Conservation (phyloP, 2,329 filamentous ascomycete species). For the Pestalotiopsis sp. region DNA sequence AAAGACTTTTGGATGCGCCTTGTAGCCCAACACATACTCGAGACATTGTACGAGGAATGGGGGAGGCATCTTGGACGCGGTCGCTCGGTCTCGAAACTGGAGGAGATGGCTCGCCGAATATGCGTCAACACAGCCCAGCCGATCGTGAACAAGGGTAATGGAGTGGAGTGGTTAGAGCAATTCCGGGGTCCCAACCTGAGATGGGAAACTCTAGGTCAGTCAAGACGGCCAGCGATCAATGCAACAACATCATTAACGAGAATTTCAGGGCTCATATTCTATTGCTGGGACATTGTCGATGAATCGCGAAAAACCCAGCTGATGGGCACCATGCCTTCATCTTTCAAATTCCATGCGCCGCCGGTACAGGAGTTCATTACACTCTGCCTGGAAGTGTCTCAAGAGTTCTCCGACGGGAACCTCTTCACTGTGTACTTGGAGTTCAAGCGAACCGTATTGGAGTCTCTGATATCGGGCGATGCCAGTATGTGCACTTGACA, state of each 20-base stretch:
- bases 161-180: constrained; percentile 2
- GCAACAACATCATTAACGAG: not conserved
- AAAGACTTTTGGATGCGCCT: not conserved
- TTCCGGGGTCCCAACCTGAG: constrained; percentile 7
- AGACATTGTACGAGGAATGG: not conserved
- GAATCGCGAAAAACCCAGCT: not conserved
- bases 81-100: constrained; percentile 1
- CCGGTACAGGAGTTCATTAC: constrained; percentile 22
- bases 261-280: not conserved
- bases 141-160: not conserved
- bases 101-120: constrained; percentile 8
- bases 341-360: constrained; percentile 11
- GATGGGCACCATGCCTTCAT: constrained; percentile 4
- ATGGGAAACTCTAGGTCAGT: constrained; percentile 9
- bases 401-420: constrained; percentile 28
- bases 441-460: constrained; percentile 17
- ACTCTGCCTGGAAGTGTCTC: constrained; percentile 24
- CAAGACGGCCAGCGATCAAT: not conserved
- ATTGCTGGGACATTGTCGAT: constrained; percentile 23
- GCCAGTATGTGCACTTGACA: constrained; percentile 21
- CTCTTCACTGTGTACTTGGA: constrained; percentile 23
- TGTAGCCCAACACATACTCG: not conserved
- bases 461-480: constrained; percentile 24
- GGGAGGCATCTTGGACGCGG: not conserved
- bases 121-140: constrained; percentile 5